Evolutionary conservation across 495 filamentous ascomycete genomes (phyloP), one percentile per base, ranked within the genome.

Genomic region (Tuber microsphaerosporum): DNA sequence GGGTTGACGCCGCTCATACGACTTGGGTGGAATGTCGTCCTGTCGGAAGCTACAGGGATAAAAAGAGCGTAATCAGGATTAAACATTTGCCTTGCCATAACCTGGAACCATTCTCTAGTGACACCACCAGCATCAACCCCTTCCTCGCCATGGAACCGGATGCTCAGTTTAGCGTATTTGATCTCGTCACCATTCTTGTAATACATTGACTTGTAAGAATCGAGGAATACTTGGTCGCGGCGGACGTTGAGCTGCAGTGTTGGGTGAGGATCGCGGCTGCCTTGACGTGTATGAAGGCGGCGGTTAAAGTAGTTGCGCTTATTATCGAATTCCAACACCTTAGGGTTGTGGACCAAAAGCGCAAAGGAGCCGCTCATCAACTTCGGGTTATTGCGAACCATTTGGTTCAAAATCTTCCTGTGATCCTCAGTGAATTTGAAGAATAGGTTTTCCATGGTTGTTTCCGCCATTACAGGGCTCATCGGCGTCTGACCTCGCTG

Each of bases 271-370:
- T 86, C 85, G 22, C 87, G 86, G 77, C 88, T 86, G 77, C 92
- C 89, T 19, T 87, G 87, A 73, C 94, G 92, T 48, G 89, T 87
- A 83, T 98, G 95, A 31, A 99, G 88, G 78, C 92, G 92, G 69
- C 96, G 92, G 84, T 89, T 97, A 86, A 99, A 99, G 88, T 95
- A 99, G 84, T 96, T 97, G 80, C 96, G 94, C 88, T 99, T 99
- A 86, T 98, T 99, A 84, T 99, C 95, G 81, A 99, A 99, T 80
- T 99, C 95, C 70, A 99, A 85, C 20, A 99, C 95, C 88, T 97
- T 98, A 69, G 95, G 96, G 81, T 99, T 99, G 86, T 97, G 97
- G 77, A 97, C 94, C 42, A 99, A 86, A 51, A 97, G 86, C 12
- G 94, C 94, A 84, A 99, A 97, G 20, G 94, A 96, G 65, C 94